Base-by-base conservation (phyloP, 805 yeast genomes). In the Candida incommunis region DNA sequence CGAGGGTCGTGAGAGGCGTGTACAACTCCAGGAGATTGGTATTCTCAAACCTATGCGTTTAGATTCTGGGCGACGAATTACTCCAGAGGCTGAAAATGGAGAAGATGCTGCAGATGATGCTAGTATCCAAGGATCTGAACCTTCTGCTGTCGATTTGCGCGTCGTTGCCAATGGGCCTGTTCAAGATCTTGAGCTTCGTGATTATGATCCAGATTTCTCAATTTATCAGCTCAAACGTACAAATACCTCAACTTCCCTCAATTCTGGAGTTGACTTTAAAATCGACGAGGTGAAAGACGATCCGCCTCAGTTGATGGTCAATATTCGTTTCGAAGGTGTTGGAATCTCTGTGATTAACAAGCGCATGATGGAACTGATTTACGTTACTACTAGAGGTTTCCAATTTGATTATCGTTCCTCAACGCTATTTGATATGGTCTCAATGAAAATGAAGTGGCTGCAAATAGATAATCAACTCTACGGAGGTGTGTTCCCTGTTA, bases 151-250 rank as follows among this genome's bases (percentile, higher is more conserved):
- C 23, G 96, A 87, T 54, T 66, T 94, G 54, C 85, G 87, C 57
- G 96, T 92, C 16, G 80, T 86, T 37, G 97, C 96, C 0, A 97
- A 92, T 66, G 98, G 97, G 0, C 95, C 96, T 0, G 78, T 88
- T 1, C 96, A 86, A 62, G 80, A 95, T 0, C 71, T 92, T 50
- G 81, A 86, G 3, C 80, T 92, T 2, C 74, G 94, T 1, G 79
- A 83, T 46, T 85, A 85, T 56, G 92, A 85, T 53, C 81, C 88
- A 4, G 9, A 11, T 9, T 31, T 11, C 20, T 31, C 37, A 59
- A 62, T 85, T 58, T 86, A 86, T 59, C 82, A 82, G 56, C 56
- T 79, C 40, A 53, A 50, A 43, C 48, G 46, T n/a, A 43, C 26
- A 27, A 51, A 49, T 24, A 37, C 48, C 15, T 5, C 37, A 13